phyloP scores from a whole-genome alignment of 352 stramenopile species.

The Paralagenidium karlingii region DNA sequence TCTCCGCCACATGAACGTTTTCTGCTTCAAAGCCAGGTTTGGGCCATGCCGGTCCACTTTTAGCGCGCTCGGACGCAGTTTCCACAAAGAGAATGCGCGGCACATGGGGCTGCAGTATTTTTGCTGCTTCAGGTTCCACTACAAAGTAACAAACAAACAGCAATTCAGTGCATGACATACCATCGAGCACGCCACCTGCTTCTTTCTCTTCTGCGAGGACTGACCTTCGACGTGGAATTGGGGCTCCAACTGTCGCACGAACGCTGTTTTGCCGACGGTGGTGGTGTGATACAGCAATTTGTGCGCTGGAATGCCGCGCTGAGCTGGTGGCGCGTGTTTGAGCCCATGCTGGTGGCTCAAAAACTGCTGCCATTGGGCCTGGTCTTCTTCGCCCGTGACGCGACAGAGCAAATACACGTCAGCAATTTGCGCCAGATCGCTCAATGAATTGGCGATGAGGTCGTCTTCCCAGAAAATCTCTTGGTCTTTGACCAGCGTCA shows the following conservation, averaged over 20 bases:
- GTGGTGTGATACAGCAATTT: constrained; percentile 79
- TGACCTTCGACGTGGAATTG: constrained; percentile 73
- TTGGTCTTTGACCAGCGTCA: constrained; percentile 21
- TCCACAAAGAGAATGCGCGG: constrained; percentile 54
- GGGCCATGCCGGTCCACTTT: no score
- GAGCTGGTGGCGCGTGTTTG: constrained; percentile 9
- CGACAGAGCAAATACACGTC: constrained; percentile 61
- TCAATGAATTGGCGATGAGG: constrained; percentile 29
- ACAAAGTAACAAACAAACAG: constrained; percentile 1
- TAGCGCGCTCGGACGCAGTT: no score
- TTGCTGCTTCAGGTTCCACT: constrained; percentile 44
- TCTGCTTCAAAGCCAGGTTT: no score
- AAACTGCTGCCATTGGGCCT: constrained; percentile 2
- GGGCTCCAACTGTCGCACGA: constrained; percentile 80
- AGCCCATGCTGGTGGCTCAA: constrained; percentile 6
- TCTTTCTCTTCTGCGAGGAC: no score
- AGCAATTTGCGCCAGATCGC: constrained; percentile 36
- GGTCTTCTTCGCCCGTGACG: constrained; percentile 17
- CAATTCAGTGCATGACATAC: background rate
- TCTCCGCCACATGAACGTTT: no score
- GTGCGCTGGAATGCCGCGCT: constrained; percentile 33
- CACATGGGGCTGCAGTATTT: constrained; percentile 65
- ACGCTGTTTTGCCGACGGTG: constrained; percentile 60
- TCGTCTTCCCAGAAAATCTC: constrained; percentile 22
- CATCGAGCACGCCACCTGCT: no score